These are phyloP conservation scores for Termitomyces sp. DNA, from an alignment of 768 basidiomycete species.

Conservation along the genomic window DNA sequence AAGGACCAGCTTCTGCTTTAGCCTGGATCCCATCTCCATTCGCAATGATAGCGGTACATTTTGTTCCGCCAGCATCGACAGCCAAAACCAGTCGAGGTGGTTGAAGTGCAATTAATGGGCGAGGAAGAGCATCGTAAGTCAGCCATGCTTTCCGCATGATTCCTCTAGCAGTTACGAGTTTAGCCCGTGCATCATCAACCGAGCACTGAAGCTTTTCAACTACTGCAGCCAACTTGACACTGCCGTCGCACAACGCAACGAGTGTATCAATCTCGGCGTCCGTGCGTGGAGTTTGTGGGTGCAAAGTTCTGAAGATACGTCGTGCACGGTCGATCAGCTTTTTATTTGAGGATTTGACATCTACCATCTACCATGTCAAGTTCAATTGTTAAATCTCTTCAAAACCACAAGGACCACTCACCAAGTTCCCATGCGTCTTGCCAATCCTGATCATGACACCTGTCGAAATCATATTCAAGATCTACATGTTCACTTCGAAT, in stretches of 20 bases:
- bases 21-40: constrained; percentile 14
- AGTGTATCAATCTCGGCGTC: constrained; percentile 24
- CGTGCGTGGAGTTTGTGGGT: constrained; percentile 12
- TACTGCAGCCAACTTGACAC: constrained; percentile 27
- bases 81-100: constrained; percentile 15
- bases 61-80: constrained; percentile 23
- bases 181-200: constrained; percentile 11
- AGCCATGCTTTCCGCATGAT: constrained; percentile 16
- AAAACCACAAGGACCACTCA: constrained; percentile 6
- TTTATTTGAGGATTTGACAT: constrained; percentile 25
- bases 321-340: constrained; percentile 25
- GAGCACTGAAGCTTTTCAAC: constrained; percentile 18
- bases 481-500: constrained; percentile 11
- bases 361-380: constrained; percentile 23
- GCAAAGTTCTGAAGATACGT: constrained; percentile 24
- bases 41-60: constrained; percentile 19
- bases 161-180: constrained; percentile 15
- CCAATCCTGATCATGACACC: constrained; percentile 28
- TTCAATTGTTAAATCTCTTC: neutral
- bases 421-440: constrained; percentile 29
- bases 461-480: constrained; percentile 32
- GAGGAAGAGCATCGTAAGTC: neutral
- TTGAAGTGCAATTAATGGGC: neutral
- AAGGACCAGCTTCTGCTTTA: constrained; percentile 19
- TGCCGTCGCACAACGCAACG: constrained; percentile 22